Evolutionary conservation across 139 green algal genomes (phyloP), one percentile per base, ranked within the genome.

Genomic region (Tetradesmus lagerheimii): DNA sequence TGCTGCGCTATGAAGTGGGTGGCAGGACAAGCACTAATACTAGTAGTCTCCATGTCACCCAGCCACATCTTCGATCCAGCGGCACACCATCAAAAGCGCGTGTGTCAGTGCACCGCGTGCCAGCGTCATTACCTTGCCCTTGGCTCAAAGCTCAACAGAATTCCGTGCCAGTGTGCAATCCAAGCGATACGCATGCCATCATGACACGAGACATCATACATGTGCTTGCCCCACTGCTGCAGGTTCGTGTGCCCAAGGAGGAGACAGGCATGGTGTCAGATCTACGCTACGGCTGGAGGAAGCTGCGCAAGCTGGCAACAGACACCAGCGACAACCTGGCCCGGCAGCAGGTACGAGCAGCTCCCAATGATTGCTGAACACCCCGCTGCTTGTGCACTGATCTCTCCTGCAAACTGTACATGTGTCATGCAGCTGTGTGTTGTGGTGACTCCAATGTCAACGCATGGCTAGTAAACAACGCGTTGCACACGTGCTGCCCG

Each of bases 221-320:
- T 71, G 57, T 71, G 57, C 8, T 64, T 11, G n/a, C n/a, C 41
- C 27, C 8, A 1, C 31, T 23, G 29, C 71, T 81, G 39, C 87
- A 92, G 93, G 96, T 99, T 18, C 93, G 93, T 29, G 97, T 99
- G 91, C 95, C 97, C 75, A 98, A 98, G 91, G 97, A 99, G 89
- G 97, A 99, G 94, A 96, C 93, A 25, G 96, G 97, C 92, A 93
- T 96, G 89, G 95, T 99, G 77, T 94, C 92, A 31, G 97, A 99
- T 91, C 92, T 99, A 92, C 94, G 94, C 82, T 98, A 98, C 92
- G 94, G 93, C 83, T 99, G 97, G 97, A 97, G 97, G 92, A 98
- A 98, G 93, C 94, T 99, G 78, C 93, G 93, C 66, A 98, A 98
- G 94, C 93, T 97, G 83, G 91, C 96, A 1, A 95, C 92, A 0